A percentile compares a stretch with the other conserved stretches of the same genome.
Conservation (phyloP, 2,329 filamentous ascomycete species). For the Nemania serpens region DNA sequence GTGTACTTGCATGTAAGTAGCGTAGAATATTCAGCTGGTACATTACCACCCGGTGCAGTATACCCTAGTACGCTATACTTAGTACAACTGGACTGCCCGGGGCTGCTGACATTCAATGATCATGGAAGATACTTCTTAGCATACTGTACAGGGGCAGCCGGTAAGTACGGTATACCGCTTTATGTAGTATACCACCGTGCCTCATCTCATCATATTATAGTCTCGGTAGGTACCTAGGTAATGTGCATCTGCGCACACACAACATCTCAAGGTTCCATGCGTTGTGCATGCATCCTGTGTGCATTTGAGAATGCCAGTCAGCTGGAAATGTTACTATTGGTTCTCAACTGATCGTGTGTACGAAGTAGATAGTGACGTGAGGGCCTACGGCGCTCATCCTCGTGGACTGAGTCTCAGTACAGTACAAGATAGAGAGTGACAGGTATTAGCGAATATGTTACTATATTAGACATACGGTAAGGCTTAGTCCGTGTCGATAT, state of each 20-base stretch:
- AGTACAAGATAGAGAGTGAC: too few species aligned
- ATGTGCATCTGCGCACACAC: conserved; percentile 21
- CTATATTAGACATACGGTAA: conserved; percentile 8
- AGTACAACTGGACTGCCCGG: not conserved
- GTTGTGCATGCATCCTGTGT: conserved; percentile 25
- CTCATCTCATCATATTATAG: too few species aligned
- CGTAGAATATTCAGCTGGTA: too few species aligned
- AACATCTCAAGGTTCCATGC: conserved; percentile 25
- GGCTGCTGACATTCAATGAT: not conserved
- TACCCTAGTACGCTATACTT: too few species aligned
- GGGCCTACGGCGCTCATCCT: conserved; percentile 11
- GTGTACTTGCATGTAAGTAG: too few species aligned
- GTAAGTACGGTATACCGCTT: too few species aligned
- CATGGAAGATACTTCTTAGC: too few species aligned
- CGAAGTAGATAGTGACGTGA: conserved; percentile 35
- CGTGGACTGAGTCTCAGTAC: too few species aligned
- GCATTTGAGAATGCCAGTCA: conserved; percentile 28
- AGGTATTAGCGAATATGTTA: conserved; percentile 8
- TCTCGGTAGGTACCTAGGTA: too few species aligned
- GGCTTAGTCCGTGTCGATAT: conserved; percentile 13
- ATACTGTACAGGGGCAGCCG: too few species aligned
- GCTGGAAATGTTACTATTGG: conserved; percentile 32
- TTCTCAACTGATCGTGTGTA: conserved; percentile 19
- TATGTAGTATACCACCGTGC: too few species aligned
- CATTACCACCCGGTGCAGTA: too few species aligned